Evolutionary conservation across 2,329 filamentous ascomycete species (phyloP).

Genomic region (Fusarium euwallaceae): DNA sequence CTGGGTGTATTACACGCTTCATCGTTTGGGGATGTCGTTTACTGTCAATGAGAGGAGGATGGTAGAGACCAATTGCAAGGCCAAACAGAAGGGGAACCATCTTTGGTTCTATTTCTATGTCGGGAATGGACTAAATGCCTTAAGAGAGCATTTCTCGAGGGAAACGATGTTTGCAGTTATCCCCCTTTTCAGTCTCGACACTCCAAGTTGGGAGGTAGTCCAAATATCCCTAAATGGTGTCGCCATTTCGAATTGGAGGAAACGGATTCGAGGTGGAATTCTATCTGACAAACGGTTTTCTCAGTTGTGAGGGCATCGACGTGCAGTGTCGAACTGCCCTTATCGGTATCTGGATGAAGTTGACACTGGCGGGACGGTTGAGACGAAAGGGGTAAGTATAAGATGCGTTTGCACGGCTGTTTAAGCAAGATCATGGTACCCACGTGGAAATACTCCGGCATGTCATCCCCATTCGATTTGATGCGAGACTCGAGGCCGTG

Average conservation of each 20-base stretch:
- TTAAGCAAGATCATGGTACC: not conserved
- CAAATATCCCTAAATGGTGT: not conserved
- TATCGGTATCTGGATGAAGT: not conserved
- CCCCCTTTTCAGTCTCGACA: not conserved
- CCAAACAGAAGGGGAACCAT: not conserved
- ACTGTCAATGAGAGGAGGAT: slow-evolving; percentile 15
- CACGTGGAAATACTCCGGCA: not conserved
- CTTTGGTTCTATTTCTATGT: not conserved
- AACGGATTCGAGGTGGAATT: too few relatives aligned
- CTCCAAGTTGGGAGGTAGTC: not conserved
- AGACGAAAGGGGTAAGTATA: not conserved
- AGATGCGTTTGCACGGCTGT: not conserved
- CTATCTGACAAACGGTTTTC: not conserved
- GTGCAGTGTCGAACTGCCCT: not conserved
- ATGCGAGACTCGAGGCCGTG: not conserved
- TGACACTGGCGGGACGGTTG: not conserved
- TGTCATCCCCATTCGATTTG: not conserved
- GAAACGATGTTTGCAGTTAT: not conserved
- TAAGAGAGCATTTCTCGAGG: not conserved
- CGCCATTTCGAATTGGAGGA: not conserved
- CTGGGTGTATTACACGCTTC: not conserved
- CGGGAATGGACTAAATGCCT: not conserved
- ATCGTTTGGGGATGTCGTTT: not conserved
- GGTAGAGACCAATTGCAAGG: not conserved
- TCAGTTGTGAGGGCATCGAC: not conserved